Base-by-base conservation (phyloP, 306 rosid genomes). In the Rosa multiflora region DNA sequence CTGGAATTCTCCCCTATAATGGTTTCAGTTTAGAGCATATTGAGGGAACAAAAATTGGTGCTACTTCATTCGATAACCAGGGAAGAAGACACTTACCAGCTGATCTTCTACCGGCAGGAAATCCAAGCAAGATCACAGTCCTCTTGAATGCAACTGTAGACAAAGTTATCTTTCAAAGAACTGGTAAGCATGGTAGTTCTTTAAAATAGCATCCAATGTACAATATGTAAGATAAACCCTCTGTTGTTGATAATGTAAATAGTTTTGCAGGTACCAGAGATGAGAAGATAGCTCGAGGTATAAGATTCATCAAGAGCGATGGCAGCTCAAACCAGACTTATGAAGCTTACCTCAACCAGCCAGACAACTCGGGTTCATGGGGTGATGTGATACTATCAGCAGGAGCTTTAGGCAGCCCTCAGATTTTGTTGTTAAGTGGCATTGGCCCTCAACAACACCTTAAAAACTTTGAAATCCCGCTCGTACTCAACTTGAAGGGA, bases 31-130 rank as follows among this genome's bases (percentile, higher is more conserved):
- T 86, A 82, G 92, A 92, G 47, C 97, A 89, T 76, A 8, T 90
- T 5, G 76, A 85, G 63, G 97, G 95, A 42, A 92, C 97, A 40
- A 92, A 89, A 85, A 48, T 90, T 74, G 91, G 95, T 64, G 97
- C 87, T 6, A 90, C 87, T 52, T 76, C 83, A 49, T 90, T 89
- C 77, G 95, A 92, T 86, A 82, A 20, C 37, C 61, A 58, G 76
- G 97, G 91, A 72, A 82, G 20, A 39, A 89, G 97, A 69, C 93
- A 89, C 73, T 89, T 93, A 26, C 81, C 95, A 21, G 93, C 95
- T 43, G 90, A 92, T 67, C 91, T 92, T 81, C 78, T 92, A 23
- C 62, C 59, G 58, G 92, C 92, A 43, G 95, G 84, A 44, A 87
- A 86, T 76, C 88, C 85, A 1, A 47, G 76, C 70, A 77, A 75